phyloP scores from a whole-genome alignment of 768 basidiomycete species.

The Wakefieldia striispora region DNA sequence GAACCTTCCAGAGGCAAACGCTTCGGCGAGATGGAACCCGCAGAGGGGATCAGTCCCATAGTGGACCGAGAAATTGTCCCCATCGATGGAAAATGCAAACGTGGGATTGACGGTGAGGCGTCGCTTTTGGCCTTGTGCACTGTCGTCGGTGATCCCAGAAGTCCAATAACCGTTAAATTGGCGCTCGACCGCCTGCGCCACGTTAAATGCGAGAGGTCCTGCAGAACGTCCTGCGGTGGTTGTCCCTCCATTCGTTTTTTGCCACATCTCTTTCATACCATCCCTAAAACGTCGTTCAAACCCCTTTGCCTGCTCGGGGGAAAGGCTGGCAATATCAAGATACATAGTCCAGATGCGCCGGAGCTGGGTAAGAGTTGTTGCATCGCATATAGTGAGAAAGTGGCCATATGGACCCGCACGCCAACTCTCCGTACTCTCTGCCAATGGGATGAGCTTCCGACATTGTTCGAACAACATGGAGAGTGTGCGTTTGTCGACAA shows the following conservation, averaged over 20 bases:
- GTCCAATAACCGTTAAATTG: conserved; percentile 28
- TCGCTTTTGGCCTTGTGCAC: neutral
- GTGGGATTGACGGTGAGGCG: conserved; percentile 24
- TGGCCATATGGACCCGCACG: conserved; percentile 24
- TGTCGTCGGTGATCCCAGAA: conserved; percentile 15
- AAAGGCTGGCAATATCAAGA: conserved; percentile 3
- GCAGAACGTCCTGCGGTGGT: conserved; percentile 25
- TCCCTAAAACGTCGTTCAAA: conserved; percentile 11
- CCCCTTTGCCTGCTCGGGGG: conserved; percentile 3
- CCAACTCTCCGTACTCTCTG: conserved; percentile 19
- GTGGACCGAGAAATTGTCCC: conserved; percentile 26
- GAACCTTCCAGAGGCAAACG: conserved; percentile 12
- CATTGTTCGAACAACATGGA: conserved; percentile 24
- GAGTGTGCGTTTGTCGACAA: conserved; percentile 17
- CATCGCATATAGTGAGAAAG: conserved; percentile 21
- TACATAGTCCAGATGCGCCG: conserved; percentile 23
- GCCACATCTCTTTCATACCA: conserved; percentile 8
- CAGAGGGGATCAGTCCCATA: conserved; percentile 29
- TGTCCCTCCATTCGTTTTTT: neutral
- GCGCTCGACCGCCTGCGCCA: neutral
- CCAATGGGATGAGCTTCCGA: conserved; percentile 22
- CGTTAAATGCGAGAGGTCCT: conserved; percentile 18
- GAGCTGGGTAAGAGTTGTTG: conserved; percentile 18
- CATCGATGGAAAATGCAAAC: conserved; percentile 27
- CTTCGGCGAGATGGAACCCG: conserved; percentile 32